Evolutionary conservation across 169 alveolate genomes (phyloP), one percentile per base, ranked within the genome.

Genomic region (Eimeria acervulina): DNA sequence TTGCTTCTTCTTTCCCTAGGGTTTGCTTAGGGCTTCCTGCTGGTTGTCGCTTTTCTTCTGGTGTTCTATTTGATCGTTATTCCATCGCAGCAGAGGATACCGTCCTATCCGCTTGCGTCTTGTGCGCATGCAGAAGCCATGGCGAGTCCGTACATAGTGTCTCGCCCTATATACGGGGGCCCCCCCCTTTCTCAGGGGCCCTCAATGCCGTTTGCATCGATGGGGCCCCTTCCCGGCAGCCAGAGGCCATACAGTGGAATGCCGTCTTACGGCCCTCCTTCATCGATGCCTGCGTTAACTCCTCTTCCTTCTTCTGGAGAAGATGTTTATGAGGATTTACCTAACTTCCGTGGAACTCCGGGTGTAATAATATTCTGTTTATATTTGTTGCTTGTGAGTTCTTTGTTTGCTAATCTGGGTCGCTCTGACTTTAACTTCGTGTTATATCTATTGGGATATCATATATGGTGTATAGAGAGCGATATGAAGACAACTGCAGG

Each of bases 401-500:
- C 96, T 21, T 51, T 92, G 40, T 92, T 92, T 78, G 92, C 92
- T 59, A 55, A 68, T 42, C 23, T 92, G 3, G 96, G 96, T 28
- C 59, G 96, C 12, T 33, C 84, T 6, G 96, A 92, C 66, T 92
- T 92, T 63, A 92, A 80, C 81, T 92, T 78, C 26, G 96, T 78
- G 1, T 44, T 92, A 40, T 92, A 92, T 55, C 19, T 92, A 52
- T 74, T 92, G 8, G 96, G 96, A 23, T 92, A 92, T 63, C 96
- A 92, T 63, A 26, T 92, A 44, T 92, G 96, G 96, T 92, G 96
- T 63, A 80, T 92, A 26, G 96, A 92, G n/a, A 40, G 91, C 26
- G 90, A 76, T 51, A 31, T 47, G 23, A 76, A 72, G 81, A 91
- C 80, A 40, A 61, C 68, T 0, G 85, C 95, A 17, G 95, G 91